Percentiles rank a stretch among this genome's conserved stretches.
Conservation (phyloP, 257 asterid genomes). For the Plectranthus barbatus region DNA sequence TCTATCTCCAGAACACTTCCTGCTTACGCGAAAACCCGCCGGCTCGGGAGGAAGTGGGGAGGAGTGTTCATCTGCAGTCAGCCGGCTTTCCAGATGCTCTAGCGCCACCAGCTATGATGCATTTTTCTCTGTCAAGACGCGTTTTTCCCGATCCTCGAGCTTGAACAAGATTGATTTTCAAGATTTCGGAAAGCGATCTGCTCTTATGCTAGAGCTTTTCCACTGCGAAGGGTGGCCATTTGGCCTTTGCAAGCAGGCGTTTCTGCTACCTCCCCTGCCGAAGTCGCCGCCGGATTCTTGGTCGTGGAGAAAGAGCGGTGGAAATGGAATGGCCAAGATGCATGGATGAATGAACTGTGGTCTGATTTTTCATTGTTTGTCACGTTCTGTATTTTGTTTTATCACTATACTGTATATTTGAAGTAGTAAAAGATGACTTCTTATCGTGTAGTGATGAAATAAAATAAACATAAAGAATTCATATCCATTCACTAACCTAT, state of each 20-base stretch:
- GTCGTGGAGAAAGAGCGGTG: slow-evolving; percentile 57
- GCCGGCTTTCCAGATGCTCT: slow-evolving; percentile 43
- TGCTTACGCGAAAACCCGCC: slow-evolving; percentile 1
- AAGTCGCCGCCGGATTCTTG: slow-evolving; percentile 80
- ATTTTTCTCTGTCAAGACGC: slow-evolving; percentile 44
- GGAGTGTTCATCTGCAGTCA: slow-evolving; percentile 31
- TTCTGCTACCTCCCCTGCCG: slow-evolving; percentile 77
- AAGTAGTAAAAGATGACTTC: background rate
- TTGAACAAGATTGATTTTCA: slow-evolving; percentile 39
- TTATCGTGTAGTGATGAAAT: background rate
- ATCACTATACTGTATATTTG: background rate
- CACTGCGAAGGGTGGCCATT: slow-evolving; percentile 83
- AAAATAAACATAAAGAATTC: background rate
- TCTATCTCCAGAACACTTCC: slow-evolving; percentile 36
- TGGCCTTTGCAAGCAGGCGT: slow-evolving; percentile 57
- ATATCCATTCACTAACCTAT: background rate
- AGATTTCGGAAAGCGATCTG: slow-evolving; percentile 24
- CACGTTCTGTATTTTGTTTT: background rate
- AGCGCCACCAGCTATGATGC: slow-evolving; percentile 43
- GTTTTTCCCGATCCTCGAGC: slow-evolving; percentile 64
- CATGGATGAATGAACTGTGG: background rate
- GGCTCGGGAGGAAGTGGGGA: slow-evolving; percentile 20
- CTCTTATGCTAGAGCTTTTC: slow-evolving; percentile 33
- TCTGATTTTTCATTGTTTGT: background rate
- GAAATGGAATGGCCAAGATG: slow-evolving; percentile 14